A percentile compares a stretch with the other conserved stretches of the same genome.
phyloP scores from a whole-genome alignment of 495 filamentous ascomycete species.

The Talaromyces adpressus region DNA sequence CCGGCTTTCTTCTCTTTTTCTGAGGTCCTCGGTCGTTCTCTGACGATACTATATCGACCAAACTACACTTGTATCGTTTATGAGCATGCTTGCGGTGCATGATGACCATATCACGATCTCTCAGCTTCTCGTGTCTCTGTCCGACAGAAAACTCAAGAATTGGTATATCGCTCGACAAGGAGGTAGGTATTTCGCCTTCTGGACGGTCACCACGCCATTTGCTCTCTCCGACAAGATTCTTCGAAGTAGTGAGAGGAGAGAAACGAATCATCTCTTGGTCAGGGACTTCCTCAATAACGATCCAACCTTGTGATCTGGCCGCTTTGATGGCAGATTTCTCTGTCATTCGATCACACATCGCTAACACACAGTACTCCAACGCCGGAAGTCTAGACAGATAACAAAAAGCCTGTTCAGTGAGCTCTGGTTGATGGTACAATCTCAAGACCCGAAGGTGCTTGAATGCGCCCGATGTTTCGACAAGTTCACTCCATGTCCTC shows the following conservation, averaged over 20 bases:
- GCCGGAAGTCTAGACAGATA: constrained; percentile 24
- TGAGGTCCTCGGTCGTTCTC: background rate
- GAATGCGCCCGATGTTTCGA: constrained; percentile 18
- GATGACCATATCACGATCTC: background rate
- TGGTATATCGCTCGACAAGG: constrained; percentile 9
- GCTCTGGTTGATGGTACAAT: constrained; percentile 18
- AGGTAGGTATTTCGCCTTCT: background rate
- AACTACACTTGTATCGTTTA: background rate
- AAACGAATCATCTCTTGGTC: background rate
- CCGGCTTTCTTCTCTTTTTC: constrained; percentile 2
- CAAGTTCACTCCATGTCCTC: constrained; percentile 31
- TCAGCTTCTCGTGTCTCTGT: background rate
- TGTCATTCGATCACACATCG: constrained; percentile 15
- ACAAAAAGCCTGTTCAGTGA: constrained; percentile 18
- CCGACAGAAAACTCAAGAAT: constrained; percentile 19
- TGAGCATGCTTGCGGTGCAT: background rate
- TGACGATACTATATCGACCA: background rate
- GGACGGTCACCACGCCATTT: background rate
- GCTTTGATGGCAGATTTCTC: background rate
- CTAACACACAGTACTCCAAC: constrained; percentile 21
- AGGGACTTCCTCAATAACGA: background rate
- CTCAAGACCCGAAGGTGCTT: constrained; percentile 29
- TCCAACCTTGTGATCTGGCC: constrained; percentile 7
- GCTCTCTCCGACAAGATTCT: background rate
- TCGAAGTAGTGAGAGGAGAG: background rate